Evolutionary conservation across 345 rosid species (phyloP).

Genomic region (Lumnitzera racemosa): DNA sequence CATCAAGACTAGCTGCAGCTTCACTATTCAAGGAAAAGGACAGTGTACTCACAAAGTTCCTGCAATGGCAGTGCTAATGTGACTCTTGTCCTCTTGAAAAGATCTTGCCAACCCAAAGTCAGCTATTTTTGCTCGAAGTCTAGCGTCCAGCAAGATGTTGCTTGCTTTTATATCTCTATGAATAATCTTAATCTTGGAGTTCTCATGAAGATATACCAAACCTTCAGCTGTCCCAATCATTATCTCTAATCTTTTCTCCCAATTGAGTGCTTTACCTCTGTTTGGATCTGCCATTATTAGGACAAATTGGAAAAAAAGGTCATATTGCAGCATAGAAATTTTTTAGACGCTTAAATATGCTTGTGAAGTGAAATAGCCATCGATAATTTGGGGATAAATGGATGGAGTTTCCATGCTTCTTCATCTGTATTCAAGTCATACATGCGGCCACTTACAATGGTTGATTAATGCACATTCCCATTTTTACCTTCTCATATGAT

Average conservation of each 20-base stretch:
- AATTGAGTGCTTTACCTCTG: conserved; percentile 54
- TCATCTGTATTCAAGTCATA: too few relatives aligned
- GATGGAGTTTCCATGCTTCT: too few relatives aligned
- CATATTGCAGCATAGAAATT: not conserved
- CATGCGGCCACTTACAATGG: too few relatives aligned
- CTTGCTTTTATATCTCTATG: conserved; percentile 95
- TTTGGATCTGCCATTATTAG: conserved; percentile 37
- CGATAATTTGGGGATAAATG: too few relatives aligned
- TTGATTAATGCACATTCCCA: too few relatives aligned
- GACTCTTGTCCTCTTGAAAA: conserved; percentile 84
- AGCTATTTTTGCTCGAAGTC: conserved; percentile 81
- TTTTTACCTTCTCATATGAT: too few relatives aligned
- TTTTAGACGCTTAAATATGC: not conserved
- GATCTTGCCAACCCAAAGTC: conserved; percentile 95
- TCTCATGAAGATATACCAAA: conserved; percentile 74
- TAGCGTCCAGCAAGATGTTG: conserved; percentile 69
- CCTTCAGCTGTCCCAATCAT: conserved; percentile 86
- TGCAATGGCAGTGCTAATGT: conserved; percentile 95
- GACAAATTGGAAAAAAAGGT: not conserved
- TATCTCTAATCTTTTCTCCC: conserved; percentile 59
- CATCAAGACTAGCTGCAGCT: too few relatives aligned
- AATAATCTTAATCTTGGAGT: conserved; percentile 56
- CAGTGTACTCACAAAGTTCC: conserved; percentile 70
- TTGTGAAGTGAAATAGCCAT: not conserved
- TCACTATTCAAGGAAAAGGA: not conserved